Evolutionary conservation across 495 filamentous ascomycete genomes (phyloP).

Genomic region (Penicillium coffeae): DNA sequence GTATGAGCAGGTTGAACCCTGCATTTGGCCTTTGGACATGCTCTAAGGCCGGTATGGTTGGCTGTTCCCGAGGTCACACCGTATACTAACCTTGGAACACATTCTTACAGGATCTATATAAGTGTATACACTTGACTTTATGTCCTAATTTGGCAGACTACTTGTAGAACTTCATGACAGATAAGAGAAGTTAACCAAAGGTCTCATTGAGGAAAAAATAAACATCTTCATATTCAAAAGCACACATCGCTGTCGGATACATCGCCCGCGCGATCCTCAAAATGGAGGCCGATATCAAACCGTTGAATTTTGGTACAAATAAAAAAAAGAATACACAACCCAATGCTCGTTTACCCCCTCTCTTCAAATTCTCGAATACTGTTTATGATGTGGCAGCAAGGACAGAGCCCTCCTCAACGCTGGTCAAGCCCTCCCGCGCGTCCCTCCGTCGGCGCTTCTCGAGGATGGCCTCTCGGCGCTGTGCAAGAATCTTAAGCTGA

Average conservation of each 20-base stretch:
- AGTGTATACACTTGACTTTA: too few species aligned
- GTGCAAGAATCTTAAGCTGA: constrained; percentile 69
- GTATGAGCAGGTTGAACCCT: too few species aligned
- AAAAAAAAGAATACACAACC: constrained; percentile 23
- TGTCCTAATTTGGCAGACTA: not conserved
- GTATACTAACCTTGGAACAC: too few species aligned
- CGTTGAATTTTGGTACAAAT: constrained; percentile 39
- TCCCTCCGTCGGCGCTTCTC: constrained; percentile 84
- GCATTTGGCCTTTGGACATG: too few species aligned
- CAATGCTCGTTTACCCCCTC: constrained; percentile 18
- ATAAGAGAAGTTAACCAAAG: not conserved
- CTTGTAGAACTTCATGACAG: not conserved
- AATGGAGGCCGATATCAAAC: constrained; percentile 28
- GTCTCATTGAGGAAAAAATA: constrained; percentile 8
- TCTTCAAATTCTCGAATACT: constrained; percentile 15
- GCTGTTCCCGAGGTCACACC: too few species aligned
- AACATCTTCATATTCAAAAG: constrained; percentile 19
- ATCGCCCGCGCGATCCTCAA: constrained; percentile 13
- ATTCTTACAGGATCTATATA: too few species aligned
- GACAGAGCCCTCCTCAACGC: constrained; percentile 34
- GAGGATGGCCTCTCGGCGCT: constrained; percentile 70
- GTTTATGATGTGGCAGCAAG: constrained; percentile 40
- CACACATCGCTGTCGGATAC: constrained; percentile 15
- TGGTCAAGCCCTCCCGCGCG: constrained; percentile 48
- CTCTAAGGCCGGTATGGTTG: too few species aligned